These are phyloP conservation scores for Cordyceps fumosorosea DNA, from an alignment of 2,329 filamentous ascomycete genomes.

Conservation along the genomic window DNA sequence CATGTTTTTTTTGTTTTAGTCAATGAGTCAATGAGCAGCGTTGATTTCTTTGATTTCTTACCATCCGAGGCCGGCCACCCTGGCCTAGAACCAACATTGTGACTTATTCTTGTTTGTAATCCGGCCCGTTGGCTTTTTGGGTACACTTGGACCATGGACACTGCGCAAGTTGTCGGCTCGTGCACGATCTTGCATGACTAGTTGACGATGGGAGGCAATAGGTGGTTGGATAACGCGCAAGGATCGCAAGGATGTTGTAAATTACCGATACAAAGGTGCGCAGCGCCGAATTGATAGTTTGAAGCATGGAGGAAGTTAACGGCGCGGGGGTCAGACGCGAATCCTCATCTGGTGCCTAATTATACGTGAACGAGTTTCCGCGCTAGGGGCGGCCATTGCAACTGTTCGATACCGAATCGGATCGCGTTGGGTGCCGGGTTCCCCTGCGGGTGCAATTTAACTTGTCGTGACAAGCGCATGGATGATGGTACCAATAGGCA, in stretches of 20 bases:
- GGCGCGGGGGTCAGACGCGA: neutral
- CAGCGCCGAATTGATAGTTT: neutral
- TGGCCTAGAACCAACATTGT: too few relatives aligned
- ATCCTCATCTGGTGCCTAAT: constrained; percentile 2
- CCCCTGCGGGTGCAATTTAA: constrained; percentile 8
- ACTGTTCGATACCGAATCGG: constrained; percentile 2
- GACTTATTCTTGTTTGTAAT: too few relatives aligned
- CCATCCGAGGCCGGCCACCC: too few relatives aligned
- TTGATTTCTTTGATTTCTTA: too few relatives aligned
- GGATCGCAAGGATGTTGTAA: neutral
- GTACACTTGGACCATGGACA: too few relatives aligned
- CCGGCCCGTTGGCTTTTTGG: too few relatives aligned
- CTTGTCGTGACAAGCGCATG: neutral
- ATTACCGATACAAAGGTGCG: neutral
- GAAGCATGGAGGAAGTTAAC: neutral
- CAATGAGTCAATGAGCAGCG: too few relatives aligned
- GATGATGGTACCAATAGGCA: neutral
- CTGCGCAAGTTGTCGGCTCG: neutral
- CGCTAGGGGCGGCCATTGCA: neutral
- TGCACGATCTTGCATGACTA: constrained; percentile 6
- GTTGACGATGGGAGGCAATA: constrained; percentile 6
- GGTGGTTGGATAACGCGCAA: neutral
- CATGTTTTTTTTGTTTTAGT: too few relatives aligned
- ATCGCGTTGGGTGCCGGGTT: neutral
- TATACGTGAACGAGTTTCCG: neutral